Evolutionary conservation across 2,329 filamentous ascomycete species (phyloP), one percentile per base, ranked within the genome.

Genomic region (Fusarium fracticaudum): DNA sequence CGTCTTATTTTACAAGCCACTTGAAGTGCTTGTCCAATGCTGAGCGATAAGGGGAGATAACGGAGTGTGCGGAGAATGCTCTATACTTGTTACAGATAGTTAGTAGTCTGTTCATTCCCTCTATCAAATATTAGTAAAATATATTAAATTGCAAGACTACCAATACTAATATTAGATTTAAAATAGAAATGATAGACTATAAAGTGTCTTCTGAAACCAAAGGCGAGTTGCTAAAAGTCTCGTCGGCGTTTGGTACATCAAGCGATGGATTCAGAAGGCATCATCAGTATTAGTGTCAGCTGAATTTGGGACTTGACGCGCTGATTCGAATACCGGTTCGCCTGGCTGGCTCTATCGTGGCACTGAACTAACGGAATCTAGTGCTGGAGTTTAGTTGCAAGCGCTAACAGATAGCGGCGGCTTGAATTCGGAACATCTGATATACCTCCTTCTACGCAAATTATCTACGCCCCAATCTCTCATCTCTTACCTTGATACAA

Each of bases 81-180:
- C 22, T 31, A 11, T 31, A 41, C 40, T n/a, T 41, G 0, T 41
- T 10, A 22, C 2, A 6, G 40, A 22, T 41, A 41, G 40, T n/a
- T n/a, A 10, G 22, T 15, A 41, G 1, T n/a, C 2, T 10, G 8
- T n/a, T n/a, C 2, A 41, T 14, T 41, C 13, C 12, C 13, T 14
- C 12, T 22, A 15, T n/a, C 0, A 9, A 9, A n/a, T 15, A n/a
- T 6, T 1, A 22, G 20, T 9, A 15, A 4, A 6, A 41, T 10
- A 41, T 41, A 3, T 22, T 41, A 14, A 22, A 6, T 22, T 1
- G 3, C 3, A 17, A 33, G 33, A 3, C 6, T 7, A 14, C 33
- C 1, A 33, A 33, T 33, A 1, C 5, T 33, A 13, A 6, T 13
- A 5, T 33, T 33, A 13, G 31, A 33, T 33, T 13, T 13, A 33